Base-by-base conservation (phyloP, 768 basidiomycete species). In the Leccinum sublutescens region DNA sequence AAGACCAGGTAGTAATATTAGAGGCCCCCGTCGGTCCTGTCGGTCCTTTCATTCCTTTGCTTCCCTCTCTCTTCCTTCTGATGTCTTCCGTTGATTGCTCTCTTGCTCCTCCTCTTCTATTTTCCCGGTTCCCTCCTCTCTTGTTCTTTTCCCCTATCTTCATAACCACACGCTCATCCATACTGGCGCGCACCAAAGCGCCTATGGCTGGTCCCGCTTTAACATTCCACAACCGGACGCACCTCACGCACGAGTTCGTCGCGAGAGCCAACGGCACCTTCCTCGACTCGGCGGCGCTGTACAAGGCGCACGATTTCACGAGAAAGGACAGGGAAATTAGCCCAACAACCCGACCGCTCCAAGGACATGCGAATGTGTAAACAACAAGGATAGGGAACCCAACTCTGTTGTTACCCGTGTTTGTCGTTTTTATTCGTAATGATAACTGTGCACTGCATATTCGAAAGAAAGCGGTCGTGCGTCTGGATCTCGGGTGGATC, bases 211-310 rank as follows among this genome's bases (percentile, higher is more conserved):
- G 69, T 71, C 69, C 19, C 62, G 68, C 25, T 48, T 71, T 27
- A 43, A 71, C 64, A 33, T 70, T 71, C 63, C 70, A 71, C 55
- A 71, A 71, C 36, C 62, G 66, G 31, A 71, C 70, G 8, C 69
- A 71, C 25, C 58, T 71, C 40, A 71, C 69, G 4, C 69, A 71
- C 48, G 69, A 71, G 54, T 71, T 71, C 17, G 58, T 69, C 21
- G 66, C 70, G 38, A 71, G 69, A 33, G 70, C 70, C 6, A 71
- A 71, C n/a, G 70, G 69, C 19, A 64, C 50, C 12, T 6, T 71
- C 9, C 55, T 71, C 7, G 69, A 71, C 25, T 51, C 55, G 1
- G 70, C 64, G 9, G 66, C 68, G 0, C 52, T 71, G 56, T 71
- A 71, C 56, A 64, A 71, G 15, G 63, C 51, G 14, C 69, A 71